Base-by-base conservation (phyloP, 176 grass and related monocot genomes). In the Aechmea fasciata region DNA sequence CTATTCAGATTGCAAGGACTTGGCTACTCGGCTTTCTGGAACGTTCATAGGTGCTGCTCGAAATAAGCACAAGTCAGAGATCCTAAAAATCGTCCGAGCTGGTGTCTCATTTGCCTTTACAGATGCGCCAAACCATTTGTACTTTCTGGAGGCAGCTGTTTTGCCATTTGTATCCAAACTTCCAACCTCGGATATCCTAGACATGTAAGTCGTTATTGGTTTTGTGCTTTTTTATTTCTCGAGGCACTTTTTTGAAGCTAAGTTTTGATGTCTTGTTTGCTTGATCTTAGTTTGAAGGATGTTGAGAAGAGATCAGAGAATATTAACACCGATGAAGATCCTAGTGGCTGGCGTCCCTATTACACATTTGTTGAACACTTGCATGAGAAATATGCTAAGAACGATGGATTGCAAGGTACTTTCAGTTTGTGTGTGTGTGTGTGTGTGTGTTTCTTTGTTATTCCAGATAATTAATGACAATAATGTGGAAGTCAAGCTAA, bases 101-200 rank as follows among this genome's bases (percentile, higher is more conserved):
- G 89, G 94, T 25, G 51, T 97, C 83, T 55, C 78, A 72, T 97
- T 78, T 87, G 86, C 86, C 53, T 93, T 92, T 81, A 51, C 10
- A 7, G 86, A 97, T 49, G 79, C 71, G 69, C 88, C 94, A 57
- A 81, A 90, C 70, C 86, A 81, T 50, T 63, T 97, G 47, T 72
- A 79, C 63, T 97, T 97, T 70, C 82, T 97, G 0, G 94, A 97
- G 77, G 79, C 81, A 70, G 77, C 89, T 73, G 50, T 97, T 71
- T 47, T 90, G 20, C 87, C 94, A 81, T 97, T 93, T 79, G 86
- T 83, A 67, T 82, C 86, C 50, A 92, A 90, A 89, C 89, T 97
- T 77, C 53, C 62, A 6, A 75, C 89, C 3, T 49, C 86, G 57
- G 94, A 97, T 87, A 61, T 92, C 73, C 82, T 85, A 71, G 88